A percentile compares a stretch with the other conserved stretches of the same genome.
phyloP scores from a whole-genome alignment of 2,329 filamentous ascomycete genomes.

The Gremmenia infestans region DNA sequence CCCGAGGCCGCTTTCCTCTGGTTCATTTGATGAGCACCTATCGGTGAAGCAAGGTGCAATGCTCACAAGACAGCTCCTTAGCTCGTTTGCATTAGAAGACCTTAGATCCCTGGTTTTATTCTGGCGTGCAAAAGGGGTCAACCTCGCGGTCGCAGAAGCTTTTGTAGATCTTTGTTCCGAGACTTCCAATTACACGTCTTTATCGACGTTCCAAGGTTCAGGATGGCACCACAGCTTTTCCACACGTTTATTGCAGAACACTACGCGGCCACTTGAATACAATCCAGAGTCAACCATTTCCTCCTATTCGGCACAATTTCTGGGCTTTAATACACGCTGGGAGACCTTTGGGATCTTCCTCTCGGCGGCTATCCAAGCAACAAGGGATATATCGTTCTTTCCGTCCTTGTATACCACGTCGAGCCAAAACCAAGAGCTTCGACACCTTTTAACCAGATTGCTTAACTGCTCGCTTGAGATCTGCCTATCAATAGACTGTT shows the following conservation, averaged over 20 bases:
- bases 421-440: conserved; percentile 36
- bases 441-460: neutral
- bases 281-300: neutral
- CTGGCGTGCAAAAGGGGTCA: neutral
- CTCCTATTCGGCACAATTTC: neutral
- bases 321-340: neutral
- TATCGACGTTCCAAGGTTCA: neutral
- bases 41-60: neutral
- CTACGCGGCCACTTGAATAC: neutral
- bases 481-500: conserved; percentile 20
- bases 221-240: neutral
- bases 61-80: neutral
- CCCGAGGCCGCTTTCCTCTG: neutral
- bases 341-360: neutral
- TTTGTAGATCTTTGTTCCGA: neutral
- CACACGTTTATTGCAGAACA: neutral
- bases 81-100: neutral
- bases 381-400: neutral
- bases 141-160: neutral
- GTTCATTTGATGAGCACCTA: neutral
- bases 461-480: neutral
- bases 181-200: neutral
- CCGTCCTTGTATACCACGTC: conserved; percentile 67
- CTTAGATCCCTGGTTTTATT: neutral
- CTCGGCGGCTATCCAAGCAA: neutral